Conservation (phyloP, 768 basidiomycete species). For the Rhodotorula toruloides region DNA sequence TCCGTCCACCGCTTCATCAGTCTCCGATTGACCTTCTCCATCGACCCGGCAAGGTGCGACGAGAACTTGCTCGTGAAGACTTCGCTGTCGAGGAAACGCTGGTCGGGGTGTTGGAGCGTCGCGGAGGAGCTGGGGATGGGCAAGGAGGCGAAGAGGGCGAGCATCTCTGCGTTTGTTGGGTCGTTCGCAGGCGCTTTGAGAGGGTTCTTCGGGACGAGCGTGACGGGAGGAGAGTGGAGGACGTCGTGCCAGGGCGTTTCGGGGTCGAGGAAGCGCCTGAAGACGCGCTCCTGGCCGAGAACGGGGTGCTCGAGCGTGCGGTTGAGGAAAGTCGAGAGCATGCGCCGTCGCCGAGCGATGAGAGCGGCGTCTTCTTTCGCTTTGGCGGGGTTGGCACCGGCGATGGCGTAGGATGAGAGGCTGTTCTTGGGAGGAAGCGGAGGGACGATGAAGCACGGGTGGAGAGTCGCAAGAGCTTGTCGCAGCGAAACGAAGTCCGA, state of each 20-base stretch:
- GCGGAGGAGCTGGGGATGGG: constrained; percentile 77
- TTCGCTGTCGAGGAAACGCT: constrained; percentile 92
- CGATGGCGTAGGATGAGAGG: constrained; percentile 91
- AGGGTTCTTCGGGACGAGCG: constrained; percentile 87
- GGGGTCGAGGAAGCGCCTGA: constrained; percentile 90
- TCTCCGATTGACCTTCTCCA: constrained; percentile 94
- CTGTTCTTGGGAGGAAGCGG: constrained; percentile 97
- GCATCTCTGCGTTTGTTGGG: constrained; percentile 72
- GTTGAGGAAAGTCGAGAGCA: constrained; percentile 92
- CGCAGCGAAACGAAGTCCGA: constrained; percentile 96
- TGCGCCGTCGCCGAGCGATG: constrained; percentile 85
- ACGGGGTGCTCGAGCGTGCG: constrained; percentile 87
- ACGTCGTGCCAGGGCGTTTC: constrained; percentile 97
- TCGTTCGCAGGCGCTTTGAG: constrained; percentile 92
- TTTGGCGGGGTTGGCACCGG: constrained; percentile 64
- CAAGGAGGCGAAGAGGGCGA: constrained; percentile 62
- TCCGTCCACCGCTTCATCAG: constrained; percentile 92
- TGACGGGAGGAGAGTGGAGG: constrained; percentile 83
- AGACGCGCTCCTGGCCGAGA: constrained; percentile 88
- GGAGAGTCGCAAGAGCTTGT: constrained; percentile 71
- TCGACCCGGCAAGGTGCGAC: constrained; percentile 77
- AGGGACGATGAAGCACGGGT: constrained; percentile 93
- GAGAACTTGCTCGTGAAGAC: constrained; percentile 93
- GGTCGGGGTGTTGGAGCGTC: constrained; percentile 85
- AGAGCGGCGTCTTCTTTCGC: constrained; percentile 92